phyloP scores from a whole-genome alignment of 192 early-diverging fungal genomes.

The Thamnidium elegans region DNA sequence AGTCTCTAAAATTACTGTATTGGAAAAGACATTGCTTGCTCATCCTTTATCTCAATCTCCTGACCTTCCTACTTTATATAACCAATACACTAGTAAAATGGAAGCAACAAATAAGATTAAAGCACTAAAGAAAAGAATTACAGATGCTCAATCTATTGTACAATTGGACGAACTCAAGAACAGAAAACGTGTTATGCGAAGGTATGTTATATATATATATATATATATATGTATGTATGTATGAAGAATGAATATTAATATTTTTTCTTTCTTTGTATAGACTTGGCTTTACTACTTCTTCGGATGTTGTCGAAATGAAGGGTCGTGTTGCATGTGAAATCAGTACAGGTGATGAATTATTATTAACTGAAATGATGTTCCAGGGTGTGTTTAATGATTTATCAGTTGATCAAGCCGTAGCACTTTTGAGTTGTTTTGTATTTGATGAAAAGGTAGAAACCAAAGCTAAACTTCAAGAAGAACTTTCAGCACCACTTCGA shows the following conservation, averaged over 20 bases:
- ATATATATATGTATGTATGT: not conserved
- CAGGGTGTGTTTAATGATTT: constrained; percentile 95
- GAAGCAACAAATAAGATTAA: constrained; percentile 59
- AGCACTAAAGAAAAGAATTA: constrained; percentile 66
- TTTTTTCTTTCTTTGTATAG: constrained; percentile 14
- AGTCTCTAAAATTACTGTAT: constrained; percentile 65
- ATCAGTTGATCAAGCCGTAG: constrained; percentile 79
- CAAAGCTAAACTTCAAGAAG: constrained; percentile 59
- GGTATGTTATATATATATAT: constrained; percentile 30
- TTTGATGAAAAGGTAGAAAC: constrained; percentile 75
- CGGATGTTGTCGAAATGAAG: constrained; percentile 94
- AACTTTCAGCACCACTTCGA: constrained; percentile 72
- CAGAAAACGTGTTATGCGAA: constrained; percentile 85
- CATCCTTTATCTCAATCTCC: constrained; percentile 58
- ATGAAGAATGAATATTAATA: not conserved
- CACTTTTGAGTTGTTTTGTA: constrained; percentile 89
- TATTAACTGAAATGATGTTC: constrained; percentile 96
- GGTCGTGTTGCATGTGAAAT: constrained; percentile 98
- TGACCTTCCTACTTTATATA: constrained; percentile 58
- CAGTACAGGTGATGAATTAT: constrained; percentile 87
- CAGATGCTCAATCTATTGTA: constrained; percentile 74
- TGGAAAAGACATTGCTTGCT: constrained; percentile 64
- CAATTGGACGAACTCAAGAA: constrained; percentile 93
- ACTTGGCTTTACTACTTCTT: constrained; percentile 78
- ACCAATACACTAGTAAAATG: constrained; percentile 65